Percentiles rank a stretch among this genome's conserved stretches.
Conservation (phyloP, 768 basidiomycete genomes). For the Mycena haematopus region DNA sequence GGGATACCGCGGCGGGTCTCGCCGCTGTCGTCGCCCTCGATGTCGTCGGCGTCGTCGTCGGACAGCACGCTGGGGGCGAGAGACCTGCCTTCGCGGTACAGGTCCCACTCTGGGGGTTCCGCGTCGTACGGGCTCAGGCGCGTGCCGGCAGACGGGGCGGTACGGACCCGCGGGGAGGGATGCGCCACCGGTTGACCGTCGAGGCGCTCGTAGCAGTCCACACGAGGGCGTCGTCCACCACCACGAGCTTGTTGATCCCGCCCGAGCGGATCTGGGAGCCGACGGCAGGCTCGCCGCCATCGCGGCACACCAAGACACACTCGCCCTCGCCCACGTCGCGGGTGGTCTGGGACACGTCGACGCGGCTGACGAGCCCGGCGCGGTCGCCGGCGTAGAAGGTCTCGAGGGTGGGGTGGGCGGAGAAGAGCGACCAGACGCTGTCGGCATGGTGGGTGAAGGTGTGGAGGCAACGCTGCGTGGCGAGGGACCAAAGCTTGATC, state of each 20-base stretch:
- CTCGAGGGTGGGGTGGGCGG: constrained; percentile 83
- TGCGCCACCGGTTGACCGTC: constrained; percentile 81
- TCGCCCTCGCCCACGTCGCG: constrained; percentile 86
- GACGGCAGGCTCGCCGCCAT: constrained; percentile 36
- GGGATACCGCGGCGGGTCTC: constrained; percentile 59
- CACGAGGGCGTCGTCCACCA: constrained; percentile 81
- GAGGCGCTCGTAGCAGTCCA: constrained; percentile 93
- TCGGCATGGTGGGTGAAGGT: constrained; percentile 96
- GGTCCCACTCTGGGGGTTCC: constrained; percentile 6
- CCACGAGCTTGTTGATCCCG: constrained; percentile 84
- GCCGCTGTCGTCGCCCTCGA: constrained; percentile 15
- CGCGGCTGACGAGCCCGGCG: constrained; percentile 85
- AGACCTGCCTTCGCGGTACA: constrained; percentile 18
- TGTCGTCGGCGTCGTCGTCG: constrained; percentile 33
- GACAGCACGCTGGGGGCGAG: constrained; percentile 31
- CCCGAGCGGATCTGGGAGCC: constrained; percentile 41
- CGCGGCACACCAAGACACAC: constrained; percentile 84
- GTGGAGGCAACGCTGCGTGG: constrained; percentile 88
- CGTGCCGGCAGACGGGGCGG: constrained; percentile 9
- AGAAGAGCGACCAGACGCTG: constrained; percentile 92
- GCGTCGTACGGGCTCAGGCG: constrained; percentile 8
- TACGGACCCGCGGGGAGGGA: constrained; percentile 54
- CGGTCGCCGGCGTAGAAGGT: constrained; percentile 96
- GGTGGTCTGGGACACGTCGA: constrained; percentile 83
- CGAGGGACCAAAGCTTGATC: constrained; percentile 93